These are phyloP conservation scores for Paxillus ammoniavirescens DNA, from an alignment of 768 basidiomycete genomes.

Conservation along the genomic window DNA sequence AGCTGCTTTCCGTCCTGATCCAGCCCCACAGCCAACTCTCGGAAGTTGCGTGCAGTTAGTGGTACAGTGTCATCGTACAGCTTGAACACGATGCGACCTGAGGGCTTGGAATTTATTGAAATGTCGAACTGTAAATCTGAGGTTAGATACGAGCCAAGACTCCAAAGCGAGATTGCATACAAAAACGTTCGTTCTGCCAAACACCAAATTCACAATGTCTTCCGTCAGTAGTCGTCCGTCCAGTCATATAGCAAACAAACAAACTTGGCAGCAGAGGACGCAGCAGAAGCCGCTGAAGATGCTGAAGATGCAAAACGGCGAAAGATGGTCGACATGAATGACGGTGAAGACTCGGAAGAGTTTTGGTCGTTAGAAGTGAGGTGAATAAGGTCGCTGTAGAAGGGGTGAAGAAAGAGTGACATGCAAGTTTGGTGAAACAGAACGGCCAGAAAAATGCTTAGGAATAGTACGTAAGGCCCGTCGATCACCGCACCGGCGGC, in stretches of 20 bases:
- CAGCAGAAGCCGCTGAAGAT: constrained; percentile 28
- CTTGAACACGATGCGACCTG: constrained; percentile 78
- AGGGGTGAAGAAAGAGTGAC: constrained; percentile 23
- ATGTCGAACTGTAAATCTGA: constrained; percentile 53
- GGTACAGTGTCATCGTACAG: constrained; percentile 84
- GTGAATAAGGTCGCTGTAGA: constrained; percentile 22
- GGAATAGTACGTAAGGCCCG: background rate
- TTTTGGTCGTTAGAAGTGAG: constrained; percentile 9
- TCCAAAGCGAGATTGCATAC: constrained; percentile 22
- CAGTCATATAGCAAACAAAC: background rate
- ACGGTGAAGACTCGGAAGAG: constrained; percentile 12
- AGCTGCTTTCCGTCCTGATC: constrained; percentile 48
- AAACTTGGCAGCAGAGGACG: constrained; percentile 15
- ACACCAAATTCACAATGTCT: too few species aligned
- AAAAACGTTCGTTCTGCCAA: constrained; percentile 25
- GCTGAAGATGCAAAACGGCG: constrained; percentile 52
- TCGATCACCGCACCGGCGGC: too few species aligned
- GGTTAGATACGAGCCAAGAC: background rate
- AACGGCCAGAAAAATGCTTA: background rate
- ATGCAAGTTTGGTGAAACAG: background rate
- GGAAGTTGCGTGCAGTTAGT: constrained; percentile 77
- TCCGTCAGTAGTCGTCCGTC: constrained; percentile 3
- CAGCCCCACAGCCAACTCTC: constrained; percentile 64
- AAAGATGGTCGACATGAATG: constrained; percentile 48
- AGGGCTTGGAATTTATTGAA: constrained; percentile 54